Evolutionary conservation across 2,329 filamentous ascomycete genomes (phyloP).

Genomic region (Cytospora piceicola): DNA sequence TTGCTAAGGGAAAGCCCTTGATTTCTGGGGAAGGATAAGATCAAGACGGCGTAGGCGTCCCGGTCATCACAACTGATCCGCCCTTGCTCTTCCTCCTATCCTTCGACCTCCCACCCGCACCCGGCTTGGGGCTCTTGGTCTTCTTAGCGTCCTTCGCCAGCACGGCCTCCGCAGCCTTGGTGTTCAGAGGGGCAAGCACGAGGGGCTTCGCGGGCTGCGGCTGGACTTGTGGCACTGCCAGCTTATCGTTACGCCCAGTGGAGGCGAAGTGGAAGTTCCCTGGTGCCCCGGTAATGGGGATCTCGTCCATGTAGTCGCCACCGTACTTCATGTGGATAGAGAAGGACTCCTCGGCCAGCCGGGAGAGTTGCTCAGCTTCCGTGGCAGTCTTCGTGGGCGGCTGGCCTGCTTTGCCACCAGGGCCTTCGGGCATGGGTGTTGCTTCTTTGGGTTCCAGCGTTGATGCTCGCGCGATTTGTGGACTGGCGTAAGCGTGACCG

Average conservation of each 20-base stretch:
- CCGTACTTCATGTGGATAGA: conserved; percentile 61
- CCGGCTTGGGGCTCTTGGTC: conserved; percentile 49
- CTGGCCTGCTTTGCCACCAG: conserved; percentile 34
- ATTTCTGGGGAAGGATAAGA: background rate
- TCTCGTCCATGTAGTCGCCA: conserved; percentile 69
- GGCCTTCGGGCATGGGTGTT: conserved; percentile 52
- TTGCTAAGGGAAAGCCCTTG: background rate
- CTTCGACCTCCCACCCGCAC: conserved; percentile 46
- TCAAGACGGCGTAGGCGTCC: conserved; percentile 37
- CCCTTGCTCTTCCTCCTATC: conserved; percentile 52
- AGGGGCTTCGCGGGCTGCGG: conserved; percentile 32
- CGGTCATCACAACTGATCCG: conserved; percentile 26
- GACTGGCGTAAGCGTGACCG: conserved; percentile 56
- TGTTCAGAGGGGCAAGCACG: conserved; percentile 43
- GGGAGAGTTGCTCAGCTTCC: conserved; percentile 46
- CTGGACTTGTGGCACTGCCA: conserved; percentile 30
- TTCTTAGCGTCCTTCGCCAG: conserved; percentile 48
- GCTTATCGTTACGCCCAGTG: conserved; percentile 57
- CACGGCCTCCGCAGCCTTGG: conserved; percentile 49
- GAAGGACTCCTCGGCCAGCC: conserved; percentile 61
- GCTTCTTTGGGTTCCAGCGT: conserved; percentile 49
- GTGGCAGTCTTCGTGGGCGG: conserved; percentile 43
- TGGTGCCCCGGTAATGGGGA: conserved; percentile 67
- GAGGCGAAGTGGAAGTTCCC: conserved; percentile 68
- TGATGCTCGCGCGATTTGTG: conserved; percentile 38